Evolutionary conservation across 192 early-diverging fungal genomes (phyloP), one percentile per base, ranked within the genome.

Genomic region (Entomortierella parvispora): DNA sequence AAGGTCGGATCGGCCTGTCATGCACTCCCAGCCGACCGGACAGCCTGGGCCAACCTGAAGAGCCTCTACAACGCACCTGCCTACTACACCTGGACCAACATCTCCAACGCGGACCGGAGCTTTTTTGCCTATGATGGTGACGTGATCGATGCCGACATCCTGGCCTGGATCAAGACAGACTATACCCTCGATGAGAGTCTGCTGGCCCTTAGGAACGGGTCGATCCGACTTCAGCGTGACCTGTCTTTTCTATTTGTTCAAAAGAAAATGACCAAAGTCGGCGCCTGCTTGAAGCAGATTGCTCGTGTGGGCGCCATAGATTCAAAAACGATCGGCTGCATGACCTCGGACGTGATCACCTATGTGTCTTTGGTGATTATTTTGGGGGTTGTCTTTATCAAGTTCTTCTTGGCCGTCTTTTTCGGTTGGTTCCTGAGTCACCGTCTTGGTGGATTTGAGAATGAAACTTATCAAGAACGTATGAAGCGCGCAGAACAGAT

Each of bases 361-460:
- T 93, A 88, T 61, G 84, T 93, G 34, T 93, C 92, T 9, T 82
- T 95, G 56, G 82, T 88, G 22, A 81, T 93, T 46, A 88, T 90
- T 57, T 63, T 91, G 47, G 89, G 84, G 25, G 85, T 86, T 15
- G 87, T 92, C 50, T 69, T 89, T 28, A 84, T 87, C 57, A 90
- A 89, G 71, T 96, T 96, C 65, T 71, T 84, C 62, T 81, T 93
- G 65, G 94, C 95, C 0, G 79, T 95, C 28, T 77, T 88, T 37
- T 96, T 95, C 82, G 88, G 88, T 29, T 96, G 94, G 94, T 86
- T 93, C 77, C 79, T 95, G 63, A 88, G 89, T 26, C 84, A 89
- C 68, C 76, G 86, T 33, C 81, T 97, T n/a, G 95, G 95, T 12
- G 85, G 87, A 71, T 87, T 96, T 34, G 83, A 83, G 22, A 70